Base-by-base conservation (phyloP, 1,284 basidiomycete species). In the Hortiboletus rubellus region DNA sequence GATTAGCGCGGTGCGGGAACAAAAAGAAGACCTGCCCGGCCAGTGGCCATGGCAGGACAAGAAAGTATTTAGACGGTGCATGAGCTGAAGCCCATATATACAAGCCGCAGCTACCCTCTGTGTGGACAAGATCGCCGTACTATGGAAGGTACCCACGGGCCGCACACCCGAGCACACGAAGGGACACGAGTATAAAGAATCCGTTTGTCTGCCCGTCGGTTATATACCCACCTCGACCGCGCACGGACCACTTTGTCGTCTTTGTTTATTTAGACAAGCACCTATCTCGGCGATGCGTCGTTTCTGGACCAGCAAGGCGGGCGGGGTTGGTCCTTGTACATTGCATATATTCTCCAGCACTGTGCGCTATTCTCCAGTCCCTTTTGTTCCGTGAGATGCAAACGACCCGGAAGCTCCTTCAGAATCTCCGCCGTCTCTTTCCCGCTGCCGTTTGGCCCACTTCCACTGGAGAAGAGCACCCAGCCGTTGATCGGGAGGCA, bases 381-480 rank as follows among this genome's bases (percentile, higher is more conserved):
- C 27, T 10, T 12, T 12, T 41, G 10, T n/a, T 31, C 27, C 17
- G 12, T 14, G 18, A 34, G 52, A 22, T 30, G 18, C 33, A 44
- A 45, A 48, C 9, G 47, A 40, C 43, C 15, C 44, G 5, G 24
- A 47, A 27, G 37, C 3, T 30, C n/a, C 24, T n/a, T 3, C 24
- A 12, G 22, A 31, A 18, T 37, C 31, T 42, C 14, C 27, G 15
- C 38, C 53, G n/a, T 66, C 66, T 42, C 61, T 66, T 54, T 72
- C 72, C 49, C 50, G 59, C 49, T 63, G 66, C 62, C 60, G 61
- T 57, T 73, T 72, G 22, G 60, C 69, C 79, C 81, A 84, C 72
- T 90, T 92, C 92, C 92, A 94, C 24, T 68, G 73, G 17, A 88
- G 58, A 38, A 96, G 81, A 46, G 82, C 77, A 8, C 70, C 60